Evolutionary conservation across 2,329 filamentous ascomycete species (phyloP), one percentile per base, ranked within the genome.

Genomic region (Sclerotinia glacialis): DNA sequence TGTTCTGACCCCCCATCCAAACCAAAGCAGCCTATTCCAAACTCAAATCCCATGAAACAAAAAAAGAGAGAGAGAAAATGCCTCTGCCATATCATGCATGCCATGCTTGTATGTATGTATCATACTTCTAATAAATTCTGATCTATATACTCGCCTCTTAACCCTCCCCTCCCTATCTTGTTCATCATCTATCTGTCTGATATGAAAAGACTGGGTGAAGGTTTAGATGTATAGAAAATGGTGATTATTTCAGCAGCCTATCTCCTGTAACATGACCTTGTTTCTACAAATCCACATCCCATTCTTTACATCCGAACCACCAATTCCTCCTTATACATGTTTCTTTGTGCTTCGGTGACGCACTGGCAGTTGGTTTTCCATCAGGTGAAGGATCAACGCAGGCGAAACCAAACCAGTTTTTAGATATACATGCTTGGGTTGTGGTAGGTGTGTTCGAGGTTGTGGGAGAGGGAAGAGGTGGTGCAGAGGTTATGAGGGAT

Each of bases 401-500:
- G 14, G 75, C 68, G 14, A 76, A 60, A 6, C 74, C 74, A 28
- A 76, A 75, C 72, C 72, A 76, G 42, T 68, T 71, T 37, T 68
- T 69, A 26, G 70, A 73, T 1, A 71, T 74, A 60, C 74, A 76
- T 50, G 66, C 67, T 53, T 72, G 56, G 28, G 52, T 72, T 53
- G 68, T 74, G 11, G 76, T 71, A 8, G 34, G 23, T 2, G 69
- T 60, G 4, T 68, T 71, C 21, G 68, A 67, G 21, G 66, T 18
- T 31, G 69, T 70, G 6, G 67, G 42, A 14, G 69, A 70, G 34
- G 72, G 72, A 44, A 73, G 66, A 11, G 72, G 70, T 16, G 78
- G 76, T 5, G 75, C 72, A 2, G 77, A 72, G 9, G 78, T 80
- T 53, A 78, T 77, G 16, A 71, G 55, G 31, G 75, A 73, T 23